These are phyloP conservation scores for Colletotrichum magnum DNA, from an alignment of 2,329 filamentous ascomycete species.

Conservation along the genomic window DNA sequence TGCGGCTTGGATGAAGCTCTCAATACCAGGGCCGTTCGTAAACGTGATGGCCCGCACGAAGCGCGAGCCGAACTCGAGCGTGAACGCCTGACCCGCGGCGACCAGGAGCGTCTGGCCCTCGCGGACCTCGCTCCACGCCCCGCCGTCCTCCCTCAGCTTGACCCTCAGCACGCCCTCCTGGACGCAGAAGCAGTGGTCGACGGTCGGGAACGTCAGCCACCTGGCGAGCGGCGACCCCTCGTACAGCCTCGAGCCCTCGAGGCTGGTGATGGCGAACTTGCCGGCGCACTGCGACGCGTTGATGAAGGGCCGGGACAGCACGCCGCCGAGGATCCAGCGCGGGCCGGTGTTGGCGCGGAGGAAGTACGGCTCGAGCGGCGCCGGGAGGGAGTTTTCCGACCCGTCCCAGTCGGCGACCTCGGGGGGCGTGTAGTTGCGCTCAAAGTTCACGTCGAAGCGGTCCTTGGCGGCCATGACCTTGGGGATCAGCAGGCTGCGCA, in stretches of 20 bases:
- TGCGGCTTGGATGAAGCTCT: conserved; percentile 57
- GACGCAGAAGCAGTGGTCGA: conserved; percentile 67
- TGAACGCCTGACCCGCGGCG: conserved; percentile 61
- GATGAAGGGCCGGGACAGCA: conserved; percentile 63
- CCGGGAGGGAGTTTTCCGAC: conserved; percentile 57
- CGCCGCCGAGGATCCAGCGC: conserved; percentile 60
- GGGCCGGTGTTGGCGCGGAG: conserved; percentile 65
- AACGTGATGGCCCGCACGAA: conserved; percentile 64
- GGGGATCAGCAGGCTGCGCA: conserved; percentile 64
- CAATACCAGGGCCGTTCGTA: conserved; percentile 64
- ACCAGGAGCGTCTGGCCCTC: conserved; percentile 65
- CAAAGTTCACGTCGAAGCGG: conserved; percentile 69
- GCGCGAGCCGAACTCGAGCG: conserved; percentile 58
- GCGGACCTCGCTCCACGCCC: conserved; percentile 50
- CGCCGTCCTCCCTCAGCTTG: conserved; percentile 48
- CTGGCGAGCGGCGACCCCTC: conserved; percentile 50
- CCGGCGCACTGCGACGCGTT: conserved; percentile 61
- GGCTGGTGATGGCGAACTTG: conserved; percentile 66
- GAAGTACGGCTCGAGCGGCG: conserved; percentile 61
- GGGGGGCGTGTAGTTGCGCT: conserved; percentile 61
- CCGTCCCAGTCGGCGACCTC: conserved; percentile 58
- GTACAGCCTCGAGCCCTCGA: conserved; percentile 61
- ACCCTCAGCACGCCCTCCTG: conserved; percentile 62
- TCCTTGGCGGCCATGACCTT: conserved; percentile 70
- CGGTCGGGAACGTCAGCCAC: conserved; percentile 58